Percentiles rank a stretch among this genome's conserved stretches.
These are phyloP conservation scores for Starmerella stigmatis DNA, from an alignment of 805 yeast genomes.

Conservation along the genomic window DNA sequence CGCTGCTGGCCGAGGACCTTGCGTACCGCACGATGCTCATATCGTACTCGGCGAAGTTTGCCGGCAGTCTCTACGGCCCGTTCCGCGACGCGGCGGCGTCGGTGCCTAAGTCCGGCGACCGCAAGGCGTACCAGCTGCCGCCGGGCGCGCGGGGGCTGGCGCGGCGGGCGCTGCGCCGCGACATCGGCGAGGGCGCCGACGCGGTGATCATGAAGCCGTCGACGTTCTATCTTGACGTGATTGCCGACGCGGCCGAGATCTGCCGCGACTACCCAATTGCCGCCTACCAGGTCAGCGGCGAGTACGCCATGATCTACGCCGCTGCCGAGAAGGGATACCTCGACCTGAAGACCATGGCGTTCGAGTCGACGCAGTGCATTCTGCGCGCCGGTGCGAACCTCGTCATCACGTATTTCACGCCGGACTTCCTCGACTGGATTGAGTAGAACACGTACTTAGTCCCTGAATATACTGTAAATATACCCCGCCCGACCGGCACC, in stretches of 20 bases:
- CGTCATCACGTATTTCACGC: slow-evolving; percentile 86
- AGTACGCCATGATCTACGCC: slow-evolving; percentile 95
- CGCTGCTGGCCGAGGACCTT: slow-evolving; percentile 65
- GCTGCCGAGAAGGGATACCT: slow-evolving; percentile 93
- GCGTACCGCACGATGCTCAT: slow-evolving; percentile 83
- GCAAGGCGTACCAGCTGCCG: slow-evolving; percentile 88
- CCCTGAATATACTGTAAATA: background rate
- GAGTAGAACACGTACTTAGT: background rate
- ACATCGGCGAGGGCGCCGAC: slow-evolving; percentile 86
- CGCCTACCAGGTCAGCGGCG: slow-evolving; percentile 95
- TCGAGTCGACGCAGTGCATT: slow-evolving; percentile 83
- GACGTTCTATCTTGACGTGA: slow-evolving; percentile 84
- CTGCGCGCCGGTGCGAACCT: slow-evolving; percentile 92
- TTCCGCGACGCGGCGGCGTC: slow-evolving; percentile 97
- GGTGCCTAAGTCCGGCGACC: slow-evolving; percentile 78
- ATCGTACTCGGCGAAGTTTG: slow-evolving; percentile 90
- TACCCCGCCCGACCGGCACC: too few relatives aligned
- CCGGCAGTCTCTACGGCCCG: slow-evolving; percentile 89
- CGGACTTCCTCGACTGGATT: slow-evolving; percentile 86
- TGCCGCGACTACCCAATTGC: slow-evolving; percentile 81
- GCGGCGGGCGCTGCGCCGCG: slow-evolving; percentile 78
- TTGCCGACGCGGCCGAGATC: slow-evolving; percentile 74
- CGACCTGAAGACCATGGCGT: slow-evolving; percentile 64
- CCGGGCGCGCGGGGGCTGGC: slow-evolving; percentile 89
- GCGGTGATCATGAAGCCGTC: slow-evolving; percentile 94